Conservation (phyloP, 768 basidiomycete species). For the Baorangia bicolor region DNA sequence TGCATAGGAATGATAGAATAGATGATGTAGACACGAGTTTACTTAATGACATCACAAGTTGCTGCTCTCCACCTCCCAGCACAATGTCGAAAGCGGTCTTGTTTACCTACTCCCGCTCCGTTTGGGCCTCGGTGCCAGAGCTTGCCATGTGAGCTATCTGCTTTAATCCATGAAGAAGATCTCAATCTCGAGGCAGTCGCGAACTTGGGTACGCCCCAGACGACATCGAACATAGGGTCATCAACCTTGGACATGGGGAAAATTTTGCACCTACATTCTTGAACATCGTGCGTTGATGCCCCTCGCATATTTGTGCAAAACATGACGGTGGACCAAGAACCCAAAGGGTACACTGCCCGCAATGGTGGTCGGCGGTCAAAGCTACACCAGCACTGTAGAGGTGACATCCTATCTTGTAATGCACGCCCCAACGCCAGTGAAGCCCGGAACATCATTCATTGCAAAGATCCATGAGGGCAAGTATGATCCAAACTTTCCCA, state of each 20-base stretch:
- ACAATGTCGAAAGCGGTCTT: constrained; percentile 27
- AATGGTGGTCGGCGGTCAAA: constrained; percentile 35
- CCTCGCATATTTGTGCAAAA: neutral
- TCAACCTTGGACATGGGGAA: constrained; percentile 46
- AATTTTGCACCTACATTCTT: constrained; percentile 50
- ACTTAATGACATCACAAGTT: neutral
- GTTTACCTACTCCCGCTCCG: constrained; percentile 37
- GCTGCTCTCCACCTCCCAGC: neutral
- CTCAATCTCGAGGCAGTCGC: constrained; percentile 25
- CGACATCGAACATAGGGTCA: constrained; percentile 34
- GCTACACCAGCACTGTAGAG: constrained; percentile 40
- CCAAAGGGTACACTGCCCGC: constrained; percentile 45
- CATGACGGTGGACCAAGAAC: constrained; percentile 34
- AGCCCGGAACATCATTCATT: constrained; percentile 37
- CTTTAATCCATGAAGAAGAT: no score
- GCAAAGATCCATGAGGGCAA: constrained; percentile 43
- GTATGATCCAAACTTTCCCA: constrained; percentile 53
- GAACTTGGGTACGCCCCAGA: constrained; percentile 44
- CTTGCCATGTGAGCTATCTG: constrained; percentile 39
- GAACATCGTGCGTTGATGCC: constrained; percentile 31
- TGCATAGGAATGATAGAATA: neutral
- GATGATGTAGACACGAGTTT: constrained; percentile 1
- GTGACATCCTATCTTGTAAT: constrained; percentile 43
- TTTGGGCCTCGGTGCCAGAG: constrained; percentile 43
- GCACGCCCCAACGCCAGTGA: constrained; percentile 37